Evolutionary conservation across 345 rosid species (phyloP).

Genomic region (Pistacia integerrima): DNA sequence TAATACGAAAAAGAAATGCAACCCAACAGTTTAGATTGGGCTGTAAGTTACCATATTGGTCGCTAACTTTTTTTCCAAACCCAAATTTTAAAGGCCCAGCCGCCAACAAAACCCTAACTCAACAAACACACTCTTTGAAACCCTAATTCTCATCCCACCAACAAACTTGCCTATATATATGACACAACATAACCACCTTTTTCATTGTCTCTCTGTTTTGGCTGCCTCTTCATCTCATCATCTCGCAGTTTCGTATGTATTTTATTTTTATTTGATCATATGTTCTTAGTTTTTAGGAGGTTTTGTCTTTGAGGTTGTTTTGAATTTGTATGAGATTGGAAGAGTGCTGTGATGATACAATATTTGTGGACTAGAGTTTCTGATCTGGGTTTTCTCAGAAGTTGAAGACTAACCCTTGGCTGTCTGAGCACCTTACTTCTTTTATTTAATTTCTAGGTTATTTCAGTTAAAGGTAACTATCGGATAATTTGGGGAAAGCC

Average conservation of each 20-base stretch:
- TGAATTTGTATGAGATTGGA: neutral
- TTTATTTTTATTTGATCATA: neutral
- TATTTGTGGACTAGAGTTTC: constrained; percentile 99
- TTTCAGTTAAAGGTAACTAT: no score
- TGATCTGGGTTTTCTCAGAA: constrained; percentile 70
- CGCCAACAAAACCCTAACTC: neutral
- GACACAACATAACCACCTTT: neutral
- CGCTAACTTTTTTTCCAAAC: neutral
- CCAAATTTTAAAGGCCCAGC: neutral
- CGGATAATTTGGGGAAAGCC: neutral
- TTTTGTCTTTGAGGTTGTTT: neutral
- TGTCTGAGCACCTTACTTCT: constrained; percentile 79
- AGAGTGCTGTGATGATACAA: constrained; percentile 67
- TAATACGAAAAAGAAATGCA: no score
- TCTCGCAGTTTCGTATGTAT: neutral
- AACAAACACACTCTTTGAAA: neutral
- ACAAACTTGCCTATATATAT: neutral
- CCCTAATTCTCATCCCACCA: constrained; percentile 1
- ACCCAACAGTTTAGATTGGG: no score
- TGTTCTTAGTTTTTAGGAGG: no score
- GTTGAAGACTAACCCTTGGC: constrained; percentile 99
- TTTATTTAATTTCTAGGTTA: neutral
- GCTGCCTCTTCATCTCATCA: neutral
- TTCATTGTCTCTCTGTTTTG: fast-evolving
- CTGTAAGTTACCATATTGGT: no score